Base-by-base conservation (phyloP, 2,329 filamentous ascomycete species). In the Xylaria hypoxylon region DNA sequence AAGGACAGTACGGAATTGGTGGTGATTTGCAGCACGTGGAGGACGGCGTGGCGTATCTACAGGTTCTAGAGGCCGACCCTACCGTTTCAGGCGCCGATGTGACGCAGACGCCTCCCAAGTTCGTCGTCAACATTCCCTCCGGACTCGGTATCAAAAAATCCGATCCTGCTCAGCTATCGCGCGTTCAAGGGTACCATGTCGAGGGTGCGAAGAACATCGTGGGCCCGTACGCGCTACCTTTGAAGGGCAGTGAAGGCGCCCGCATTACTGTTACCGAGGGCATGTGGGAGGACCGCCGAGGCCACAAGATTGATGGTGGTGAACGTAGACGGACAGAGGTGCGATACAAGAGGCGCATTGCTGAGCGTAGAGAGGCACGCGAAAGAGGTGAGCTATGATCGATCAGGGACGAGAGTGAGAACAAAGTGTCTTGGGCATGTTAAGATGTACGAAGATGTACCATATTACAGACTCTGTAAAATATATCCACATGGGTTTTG, bases 271-370 rank as follows among this genome's bases (percentile, higher is more conserved):
- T 92, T 24, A 88, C 90, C 63, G 94, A 97, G 79, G 94, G 95
- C 10, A 91, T 98, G 84, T 98, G 95, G 96, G 95, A 98, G 83
- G 85, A 94, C 75, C 90, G 87, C 77, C 87, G 90, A 74, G 95
- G 96, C 31, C 89, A 89, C 76, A 98, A 98, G 89, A 90, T 99
- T 72, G 94, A 98, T 80, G 96, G 96, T 76, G 96, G 96, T 85
- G 96, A 99, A 85, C 90, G 96, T 79, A 88, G 96, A 80, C 89
- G 87, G 79, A 92, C 91, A 17, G 91, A 97, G 82, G 90, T 97
- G 59, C 86, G 92, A 74, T 93, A 94, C 74, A 97, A 97, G 89
- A 91, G 89, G 82, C 87, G 91, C 71, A 89, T 92, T 58, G 89
- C 89, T 40, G 92, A 94, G 82, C 90, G 92, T 72, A 92, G 90